These are phyloP conservation scores for Penicillium robsamsonii DNA, from an alignment of 495 filamentous ascomycete species.

Conservation along the genomic window DNA sequence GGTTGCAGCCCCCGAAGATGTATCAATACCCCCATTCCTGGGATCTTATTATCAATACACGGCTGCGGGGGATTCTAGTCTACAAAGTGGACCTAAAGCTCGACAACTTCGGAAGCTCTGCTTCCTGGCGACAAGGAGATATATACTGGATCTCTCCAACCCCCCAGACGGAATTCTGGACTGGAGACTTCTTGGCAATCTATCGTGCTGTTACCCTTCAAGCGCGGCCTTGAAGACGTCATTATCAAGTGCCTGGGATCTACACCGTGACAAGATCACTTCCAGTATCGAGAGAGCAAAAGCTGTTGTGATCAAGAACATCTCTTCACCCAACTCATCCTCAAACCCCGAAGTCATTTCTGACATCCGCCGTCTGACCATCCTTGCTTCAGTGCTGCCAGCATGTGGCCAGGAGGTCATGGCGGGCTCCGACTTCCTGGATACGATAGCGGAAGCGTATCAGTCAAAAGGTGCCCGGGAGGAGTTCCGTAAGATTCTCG, in stretches of 20 bases:
- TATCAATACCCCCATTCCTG: slow-evolving; percentile 58
- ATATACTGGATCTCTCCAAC: slow-evolving; percentile 29
- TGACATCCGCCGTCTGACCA: slow-evolving; percentile 41
- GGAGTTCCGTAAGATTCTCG: slow-evolving; percentile 58
- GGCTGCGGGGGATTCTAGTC: slow-evolving; percentile 32
- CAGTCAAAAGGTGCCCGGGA: slow-evolving; percentile 50
- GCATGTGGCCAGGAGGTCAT: slow-evolving; percentile 59
- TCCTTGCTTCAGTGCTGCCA: slow-evolving; percentile 38
- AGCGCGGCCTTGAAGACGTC: slow-evolving; percentile 41
- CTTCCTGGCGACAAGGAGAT: slow-evolving; percentile 58
- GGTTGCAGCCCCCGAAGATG: slow-evolving; percentile 48
- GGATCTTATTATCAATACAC: slow-evolving; percentile 59
- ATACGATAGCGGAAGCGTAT: slow-evolving; percentile 67
- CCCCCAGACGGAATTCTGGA: slow-evolving; percentile 32
- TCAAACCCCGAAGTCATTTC: slow-evolving; percentile 25
- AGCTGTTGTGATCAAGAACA: slow-evolving; percentile 40
- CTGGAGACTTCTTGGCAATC: slow-evolving; percentile 39
- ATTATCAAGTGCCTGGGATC: slow-evolving; percentile 40
- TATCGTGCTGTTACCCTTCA: slow-evolving; percentile 43
- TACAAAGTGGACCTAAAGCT: slow-evolving; percentile 48
- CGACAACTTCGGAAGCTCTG: slow-evolving; percentile 56
- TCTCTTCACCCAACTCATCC: slow-evolving; percentile 47
- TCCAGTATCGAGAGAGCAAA: slow-evolving; percentile 49
- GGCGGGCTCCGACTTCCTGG: slow-evolving; percentile 80
- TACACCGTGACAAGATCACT: slow-evolving; percentile 38